phyloP scores from a whole-genome alignment of 768 basidiomycete genomes.

The Hortiboletus flavorubellus region DNA sequence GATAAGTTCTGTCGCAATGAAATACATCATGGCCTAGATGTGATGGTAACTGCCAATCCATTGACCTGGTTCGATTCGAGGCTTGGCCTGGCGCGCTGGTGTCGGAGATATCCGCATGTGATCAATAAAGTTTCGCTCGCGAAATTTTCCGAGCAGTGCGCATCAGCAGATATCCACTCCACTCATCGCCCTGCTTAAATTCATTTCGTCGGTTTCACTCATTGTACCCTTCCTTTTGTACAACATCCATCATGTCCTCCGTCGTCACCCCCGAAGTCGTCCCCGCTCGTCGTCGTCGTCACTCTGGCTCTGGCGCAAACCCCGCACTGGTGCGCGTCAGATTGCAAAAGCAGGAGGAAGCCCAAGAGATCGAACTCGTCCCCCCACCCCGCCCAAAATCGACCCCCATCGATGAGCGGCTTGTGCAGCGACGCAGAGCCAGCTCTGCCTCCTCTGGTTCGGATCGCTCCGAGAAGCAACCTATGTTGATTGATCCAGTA shows the following conservation, averaged over 20 bases:
- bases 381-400: constrained; percentile 73
- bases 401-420: constrained; percentile 62
- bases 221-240: neutral
- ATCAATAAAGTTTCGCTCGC: neutral
- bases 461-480: constrained; percentile 34
- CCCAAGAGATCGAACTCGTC: constrained; percentile 28
- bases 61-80: neutral
- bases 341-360: constrained; percentile 17
- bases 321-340: constrained; percentile 25
- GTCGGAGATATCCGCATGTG: too few species aligned
- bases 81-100: neutral
- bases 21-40: constrained; percentile 47
- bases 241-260: constrained; percentile 14
- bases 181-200: too few species aligned
- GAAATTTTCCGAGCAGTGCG: constrained; percentile 7
- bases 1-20: constrained; percentile 78
- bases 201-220: neutral
- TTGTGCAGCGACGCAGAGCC: constrained; percentile 44
- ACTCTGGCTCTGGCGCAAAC: constrained; percentile 52
- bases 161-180: too few species aligned
- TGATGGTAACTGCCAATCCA: neutral
- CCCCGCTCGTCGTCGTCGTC: constrained; percentile 51
- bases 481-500: constrained; percentile 30
- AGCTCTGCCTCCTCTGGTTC: constrained; percentile 36
- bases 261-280: constrained; percentile 11